A percentile compares a stretch with the other conserved stretches of the same genome.
These are phyloP conservation scores for Beta vulgaris DNA, from an alignment of 148 eudicot species.

Conservation along the genomic window DNA sequence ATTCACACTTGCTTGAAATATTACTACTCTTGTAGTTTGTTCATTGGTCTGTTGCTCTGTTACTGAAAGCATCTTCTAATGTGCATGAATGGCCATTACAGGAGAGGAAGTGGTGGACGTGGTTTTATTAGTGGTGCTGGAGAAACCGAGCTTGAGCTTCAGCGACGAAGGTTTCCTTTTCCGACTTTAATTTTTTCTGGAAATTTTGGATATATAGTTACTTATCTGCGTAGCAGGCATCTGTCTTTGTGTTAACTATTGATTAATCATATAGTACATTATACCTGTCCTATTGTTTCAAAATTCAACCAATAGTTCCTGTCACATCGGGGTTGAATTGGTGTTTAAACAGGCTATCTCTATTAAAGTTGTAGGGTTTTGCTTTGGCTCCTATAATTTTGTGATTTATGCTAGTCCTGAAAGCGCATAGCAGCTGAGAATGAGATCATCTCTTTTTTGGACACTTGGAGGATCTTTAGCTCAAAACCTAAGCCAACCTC, in stretches of 20 bases:
- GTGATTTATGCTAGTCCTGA: conserved; percentile 2
- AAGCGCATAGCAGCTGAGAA: background rate
- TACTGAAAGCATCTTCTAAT: conserved; percentile 14
- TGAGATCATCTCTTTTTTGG: background rate
- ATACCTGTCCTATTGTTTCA: background rate
- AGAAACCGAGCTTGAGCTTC: conserved; percentile 97
- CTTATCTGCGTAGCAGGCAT: background rate
- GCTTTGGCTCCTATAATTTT: background rate
- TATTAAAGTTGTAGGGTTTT: background rate
- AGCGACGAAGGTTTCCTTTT: conserved; percentile 78
- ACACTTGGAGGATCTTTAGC: background rate
- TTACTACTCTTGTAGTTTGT: background rate
- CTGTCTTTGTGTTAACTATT: background rate
- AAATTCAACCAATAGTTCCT: background rate
- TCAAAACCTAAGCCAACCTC: background rate
- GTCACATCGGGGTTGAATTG: background rate
- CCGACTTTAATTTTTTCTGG: background rate
- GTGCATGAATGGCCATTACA: conserved; percentile 31
- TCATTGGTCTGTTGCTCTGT: background rate
- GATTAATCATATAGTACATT: background rate
- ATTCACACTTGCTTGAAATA: background rate
- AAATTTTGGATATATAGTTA: background rate
- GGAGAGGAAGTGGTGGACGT: conserved; percentile 97
- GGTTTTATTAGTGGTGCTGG: conserved; percentile 99
- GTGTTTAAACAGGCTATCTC: background rate